Evolutionary conservation across 192 early-diverging fungal genomes (phyloP).

Genomic region (Coemansia nantahalensis): DNA sequence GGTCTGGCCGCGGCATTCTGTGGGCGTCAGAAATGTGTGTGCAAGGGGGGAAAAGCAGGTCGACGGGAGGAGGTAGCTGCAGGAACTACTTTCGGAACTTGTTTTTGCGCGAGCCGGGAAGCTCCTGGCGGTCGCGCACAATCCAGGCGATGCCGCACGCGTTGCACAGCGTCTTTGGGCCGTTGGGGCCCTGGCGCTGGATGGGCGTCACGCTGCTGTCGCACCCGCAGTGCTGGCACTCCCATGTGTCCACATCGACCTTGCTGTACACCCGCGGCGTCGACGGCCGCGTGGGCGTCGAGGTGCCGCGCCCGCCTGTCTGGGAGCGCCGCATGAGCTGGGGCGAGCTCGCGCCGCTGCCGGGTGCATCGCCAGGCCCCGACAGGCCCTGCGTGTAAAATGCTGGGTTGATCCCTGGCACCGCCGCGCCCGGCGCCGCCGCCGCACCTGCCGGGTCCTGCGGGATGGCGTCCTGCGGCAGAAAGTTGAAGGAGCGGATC

Average conservation of each 20-base stretch:
- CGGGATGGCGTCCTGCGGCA: slow-evolving; percentile 40
- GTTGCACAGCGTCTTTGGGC: slow-evolving; percentile 63
- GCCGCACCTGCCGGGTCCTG: slow-evolving; percentile 14
- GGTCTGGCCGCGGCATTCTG: too few relatives aligned
- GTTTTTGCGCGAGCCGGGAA: slow-evolving; percentile 48
- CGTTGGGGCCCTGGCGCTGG: slow-evolving; percentile 58
- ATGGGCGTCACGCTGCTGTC: slow-evolving; percentile 45
- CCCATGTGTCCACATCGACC: slow-evolving; percentile 43
- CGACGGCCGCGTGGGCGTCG: slow-evolving; percentile 37
- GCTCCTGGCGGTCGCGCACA: slow-evolving; percentile 48
- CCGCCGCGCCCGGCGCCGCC: slow-evolving; percentile 13
- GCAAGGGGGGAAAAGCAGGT: too few relatives aligned
- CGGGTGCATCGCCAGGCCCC: slow-evolving; percentile 22
- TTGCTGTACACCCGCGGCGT: slow-evolving; percentile 43
- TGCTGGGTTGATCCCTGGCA: slow-evolving; percentile 40
- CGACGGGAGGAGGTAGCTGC: too few relatives aligned
- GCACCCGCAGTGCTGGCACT: slow-evolving; percentile 52
- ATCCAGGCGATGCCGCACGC: slow-evolving; percentile 62
- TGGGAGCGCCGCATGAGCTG: slow-evolving; percentile 20
- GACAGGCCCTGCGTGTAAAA: slow-evolving; percentile 35
- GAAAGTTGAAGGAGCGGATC: slow-evolving; percentile 48
- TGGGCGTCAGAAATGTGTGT: too few relatives aligned
- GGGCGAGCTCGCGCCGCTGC: slow-evolving; percentile 45
- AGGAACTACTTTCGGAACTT: slow-evolving; percentile 34
- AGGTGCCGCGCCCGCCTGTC: slow-evolving; percentile 17